A percentile compares a stretch with the other conserved stretches of the same genome.
Conservation (phyloP, 495 filamentous ascomycete genomes). For the Penicillium diatomitis region DNA sequence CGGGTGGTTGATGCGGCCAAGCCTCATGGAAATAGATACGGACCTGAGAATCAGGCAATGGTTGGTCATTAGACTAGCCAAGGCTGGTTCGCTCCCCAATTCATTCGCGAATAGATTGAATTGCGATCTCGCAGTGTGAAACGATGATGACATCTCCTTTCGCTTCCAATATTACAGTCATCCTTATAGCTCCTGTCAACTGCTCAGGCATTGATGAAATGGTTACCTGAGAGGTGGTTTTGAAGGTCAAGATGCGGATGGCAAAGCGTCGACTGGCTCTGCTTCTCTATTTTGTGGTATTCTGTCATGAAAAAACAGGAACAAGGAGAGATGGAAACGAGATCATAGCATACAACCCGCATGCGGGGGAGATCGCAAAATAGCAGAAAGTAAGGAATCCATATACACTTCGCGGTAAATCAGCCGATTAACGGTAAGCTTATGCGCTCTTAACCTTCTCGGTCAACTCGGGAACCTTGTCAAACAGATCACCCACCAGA, state of each 20-base stretch:
- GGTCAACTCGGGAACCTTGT: conserved; percentile 90
- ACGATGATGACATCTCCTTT: no score
- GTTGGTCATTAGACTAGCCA: conserved; percentile 25
- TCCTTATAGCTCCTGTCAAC: no score
- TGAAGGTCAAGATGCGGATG: no score
- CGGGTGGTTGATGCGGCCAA: conserved; percentile 31
- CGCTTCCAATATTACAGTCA: no score
- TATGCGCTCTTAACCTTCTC: conserved; percentile 70
- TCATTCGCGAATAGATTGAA: no score
- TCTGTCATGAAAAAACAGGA: conserved; percentile 10
- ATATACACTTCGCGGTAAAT: conserved; percentile 1
- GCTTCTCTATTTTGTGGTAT: conserved; percentile 24
- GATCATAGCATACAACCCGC: conserved; percentile 8
- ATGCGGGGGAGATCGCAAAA: conserved; percentile 19
- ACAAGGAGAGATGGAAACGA: conserved; percentile 8
- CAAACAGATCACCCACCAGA: conserved; percentile 88
- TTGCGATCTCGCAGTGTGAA: no score
- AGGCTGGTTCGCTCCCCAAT: no score
- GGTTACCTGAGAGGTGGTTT: no score
- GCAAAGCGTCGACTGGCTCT: conserved; percentile 10
- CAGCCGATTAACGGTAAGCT: conserved; percentile 14
- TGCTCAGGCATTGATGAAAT: no score
- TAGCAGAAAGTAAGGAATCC: conserved; percentile 8
- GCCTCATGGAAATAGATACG: conserved; percentile 28
- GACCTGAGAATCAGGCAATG: conserved; percentile 24